Base-by-base conservation (phyloP, 75 land plant genomes). In the Pinus tabuliformis region DNA sequence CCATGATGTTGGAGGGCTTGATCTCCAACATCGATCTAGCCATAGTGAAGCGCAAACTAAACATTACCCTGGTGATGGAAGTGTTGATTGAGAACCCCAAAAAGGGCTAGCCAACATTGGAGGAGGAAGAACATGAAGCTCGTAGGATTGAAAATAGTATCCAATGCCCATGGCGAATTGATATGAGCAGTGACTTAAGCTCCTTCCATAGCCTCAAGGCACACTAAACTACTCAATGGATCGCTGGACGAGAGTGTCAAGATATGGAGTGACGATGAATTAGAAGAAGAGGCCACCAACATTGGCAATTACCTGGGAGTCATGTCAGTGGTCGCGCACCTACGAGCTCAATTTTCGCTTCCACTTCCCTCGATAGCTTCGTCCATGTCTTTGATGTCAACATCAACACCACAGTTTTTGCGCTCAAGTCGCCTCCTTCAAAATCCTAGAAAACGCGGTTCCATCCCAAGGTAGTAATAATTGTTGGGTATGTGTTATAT, bases 281-380 rank as follows among this genome's bases (percentile, higher is more conserved):
- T 26, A 0, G 26, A 26, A 26, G 26, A 26, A 26, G 26, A 26
- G 66, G 79, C 85, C 59, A 87, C 86, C 75, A 87, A 87, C 90
- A 83, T 89, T 4, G 95, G 93, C 54, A 94, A 97, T 85, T 85
- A 86, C 70, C 91, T 97, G 61, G 99, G 99, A 26, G 99, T 97
- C n/a, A 91, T 94, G 36, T 88, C 98, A 15, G 97, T 97, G 61
- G 93, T 97, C 28, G 97, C 97, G 24, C 97, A 93, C 97, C 97
- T 7, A 76, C 84, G 21, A 95, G 97, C 42, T 49, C 80, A n/a
- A 73, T 97, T 15, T 97, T 97, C 8, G 99, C 99, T 14, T 91
- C 94, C 16, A 90, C 97, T n/a, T 97, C 99, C 33, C 77, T 97
- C 8, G 99, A 97, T 73, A 94, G 99, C 79, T 90, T 92, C 70